Conservation (phyloP, 2,329 filamentous ascomycete genomes). For the Dryadomyces quercivorus region DNA sequence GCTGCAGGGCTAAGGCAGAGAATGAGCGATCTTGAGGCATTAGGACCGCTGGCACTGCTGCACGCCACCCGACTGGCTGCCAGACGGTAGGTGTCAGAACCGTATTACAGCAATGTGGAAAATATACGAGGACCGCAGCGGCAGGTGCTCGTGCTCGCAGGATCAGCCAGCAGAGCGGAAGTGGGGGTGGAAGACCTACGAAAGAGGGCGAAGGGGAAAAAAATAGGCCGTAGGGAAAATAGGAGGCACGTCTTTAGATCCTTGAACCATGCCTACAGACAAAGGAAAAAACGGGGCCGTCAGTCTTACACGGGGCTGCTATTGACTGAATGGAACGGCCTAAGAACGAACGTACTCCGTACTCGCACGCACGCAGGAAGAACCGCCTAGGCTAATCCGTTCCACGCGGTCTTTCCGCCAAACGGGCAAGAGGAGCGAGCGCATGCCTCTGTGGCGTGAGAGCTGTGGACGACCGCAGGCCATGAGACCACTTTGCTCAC, state of each 20-base stretch:
- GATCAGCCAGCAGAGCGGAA: neutral
- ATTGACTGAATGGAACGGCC: neutral
- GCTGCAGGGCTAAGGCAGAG: neutral
- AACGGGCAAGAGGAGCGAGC: too few species aligned
- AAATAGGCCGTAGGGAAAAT: neutral
- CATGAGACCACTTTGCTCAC: too few species aligned
- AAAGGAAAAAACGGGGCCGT: neutral
- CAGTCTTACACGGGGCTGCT: neutral
- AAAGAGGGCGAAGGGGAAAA: too few species aligned
- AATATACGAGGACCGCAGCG: too few species aligned
- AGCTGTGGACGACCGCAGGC: neutral
- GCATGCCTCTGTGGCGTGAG: neutral
- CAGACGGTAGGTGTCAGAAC: neutral
- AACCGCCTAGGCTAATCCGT: too few species aligned
- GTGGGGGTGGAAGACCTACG: neutral
- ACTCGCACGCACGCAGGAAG: too few species aligned
- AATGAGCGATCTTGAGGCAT: neutral
- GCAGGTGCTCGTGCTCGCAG: neutral
- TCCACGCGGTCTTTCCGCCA: too few species aligned
- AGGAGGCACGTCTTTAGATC: conserved; percentile 16
- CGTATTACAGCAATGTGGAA: neutral
- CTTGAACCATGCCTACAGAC: conserved; percentile 27
- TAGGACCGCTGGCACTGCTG: neutral
- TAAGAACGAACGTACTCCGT: neutral
- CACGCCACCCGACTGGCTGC: neutral